These are phyloP conservation scores for Anthracocystis panici-leucophaei DNA, from an alignment of 1,284 basidiomycete species.

Conservation along the genomic window DNA sequence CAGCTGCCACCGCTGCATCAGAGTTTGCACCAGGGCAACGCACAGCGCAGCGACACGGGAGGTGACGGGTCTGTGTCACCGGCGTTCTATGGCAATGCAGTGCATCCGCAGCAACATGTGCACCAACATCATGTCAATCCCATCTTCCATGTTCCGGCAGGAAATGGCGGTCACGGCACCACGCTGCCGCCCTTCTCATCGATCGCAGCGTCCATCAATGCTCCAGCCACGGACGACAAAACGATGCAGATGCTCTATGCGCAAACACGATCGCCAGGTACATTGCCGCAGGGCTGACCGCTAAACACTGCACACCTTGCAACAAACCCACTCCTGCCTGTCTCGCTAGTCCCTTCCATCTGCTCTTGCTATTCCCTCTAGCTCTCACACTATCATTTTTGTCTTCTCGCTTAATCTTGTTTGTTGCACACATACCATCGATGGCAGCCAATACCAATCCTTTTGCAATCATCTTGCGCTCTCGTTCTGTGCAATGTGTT, in stretches of 20 bases:
- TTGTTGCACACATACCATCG: constrained; percentile 22
- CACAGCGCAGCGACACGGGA: constrained; percentile 19
- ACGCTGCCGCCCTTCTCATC: constrained; percentile 59
- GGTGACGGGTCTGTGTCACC: constrained; percentile 16
- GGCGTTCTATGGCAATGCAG: constrained; percentile 11
- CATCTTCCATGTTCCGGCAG: constrained; percentile 52
- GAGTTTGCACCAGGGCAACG: constrained; percentile 30
- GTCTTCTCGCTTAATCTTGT: constrained; percentile 28
- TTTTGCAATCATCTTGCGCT: not conserved
- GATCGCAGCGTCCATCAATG: constrained; percentile 52
- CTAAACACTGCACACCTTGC: too few species aligned
- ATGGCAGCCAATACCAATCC: constrained; percentile 35
- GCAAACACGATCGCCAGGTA: constrained; percentile 29
- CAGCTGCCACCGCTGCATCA: constrained; percentile 53
- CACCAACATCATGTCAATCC: constrained; percentile 52
- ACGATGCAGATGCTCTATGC: constrained; percentile 40
- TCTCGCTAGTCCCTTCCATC: not conserved
- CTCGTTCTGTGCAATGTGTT: not conserved
- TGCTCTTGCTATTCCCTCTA: constrained; percentile 1
- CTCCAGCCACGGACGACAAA: constrained; percentile 32
- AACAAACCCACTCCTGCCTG: too few species aligned
- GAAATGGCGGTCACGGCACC: constrained; percentile 29
- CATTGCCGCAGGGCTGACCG: constrained; percentile 31
- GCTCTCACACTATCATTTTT: not conserved
- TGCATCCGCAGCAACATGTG: constrained; percentile 24